Evolutionary conservation across 768 basidiomycete genomes (phyloP).

Genomic region (Pleurotus ostreatus): DNA sequence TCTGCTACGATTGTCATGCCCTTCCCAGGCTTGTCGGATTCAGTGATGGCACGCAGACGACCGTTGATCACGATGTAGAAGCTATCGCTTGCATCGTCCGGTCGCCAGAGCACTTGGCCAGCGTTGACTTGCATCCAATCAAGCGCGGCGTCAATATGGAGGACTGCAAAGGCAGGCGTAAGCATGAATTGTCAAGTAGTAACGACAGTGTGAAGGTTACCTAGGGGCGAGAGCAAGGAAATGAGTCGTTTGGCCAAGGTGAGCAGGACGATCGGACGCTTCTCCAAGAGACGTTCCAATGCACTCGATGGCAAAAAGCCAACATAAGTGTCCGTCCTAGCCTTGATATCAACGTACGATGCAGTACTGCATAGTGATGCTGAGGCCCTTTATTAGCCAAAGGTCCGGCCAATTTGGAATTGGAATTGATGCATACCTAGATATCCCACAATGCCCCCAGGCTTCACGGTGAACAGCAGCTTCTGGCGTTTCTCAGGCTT

Average conservation of each 20-base stretch:
- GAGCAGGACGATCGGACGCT: conserved; percentile 90
- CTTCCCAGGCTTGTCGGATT: conserved; percentile 57
- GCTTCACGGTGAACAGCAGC: conserved; percentile 90
- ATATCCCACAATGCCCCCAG: conserved; percentile 97
- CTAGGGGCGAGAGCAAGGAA: conserved; percentile 87
- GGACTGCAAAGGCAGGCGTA: conserved; percentile 43
- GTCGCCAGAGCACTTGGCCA: conserved; percentile 92
- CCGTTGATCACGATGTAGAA: conserved; percentile 99
- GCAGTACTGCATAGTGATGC: conserved; percentile 89
- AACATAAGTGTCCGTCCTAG: conserved; percentile 98
- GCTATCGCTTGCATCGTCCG: conserved; percentile 87
- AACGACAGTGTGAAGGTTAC: conserved; percentile 38
- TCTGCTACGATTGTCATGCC: conserved; percentile 83
- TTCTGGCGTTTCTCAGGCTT: conserved; percentile 41
- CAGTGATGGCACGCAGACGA: conserved; percentile 84
- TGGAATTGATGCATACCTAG: conserved; percentile 49
- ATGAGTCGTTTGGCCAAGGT: conserved; percentile 96
- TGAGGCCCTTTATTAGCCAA: conserved; percentile 19
- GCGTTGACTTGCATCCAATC: conserved; percentile 99
- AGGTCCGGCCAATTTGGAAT: background rate
- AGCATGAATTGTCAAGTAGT: background rate
- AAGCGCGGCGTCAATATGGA: conserved; percentile 94
- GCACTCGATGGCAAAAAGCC: conserved; percentile 90
- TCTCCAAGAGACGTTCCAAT: conserved; percentile 86
- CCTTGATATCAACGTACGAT: conserved; percentile 94